Conservation (phyloP, 495 filamentous ascomycete species). For the Penicillium salamii region DNA sequence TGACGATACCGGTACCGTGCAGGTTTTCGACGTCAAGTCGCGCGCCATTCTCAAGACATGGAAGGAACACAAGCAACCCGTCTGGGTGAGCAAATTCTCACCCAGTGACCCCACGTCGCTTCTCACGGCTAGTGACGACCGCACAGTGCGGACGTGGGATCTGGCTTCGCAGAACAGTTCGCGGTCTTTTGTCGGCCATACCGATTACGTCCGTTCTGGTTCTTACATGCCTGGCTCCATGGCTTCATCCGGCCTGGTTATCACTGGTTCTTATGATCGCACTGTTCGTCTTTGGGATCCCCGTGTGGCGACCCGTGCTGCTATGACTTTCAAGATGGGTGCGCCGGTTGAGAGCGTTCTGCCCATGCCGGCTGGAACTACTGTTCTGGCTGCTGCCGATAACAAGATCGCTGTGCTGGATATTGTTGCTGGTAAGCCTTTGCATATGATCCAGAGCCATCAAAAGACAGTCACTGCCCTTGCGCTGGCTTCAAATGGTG, state of each 20-base stretch:
- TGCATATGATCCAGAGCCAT: slow-evolving; percentile 85
- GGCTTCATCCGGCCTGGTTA: slow-evolving; percentile 64
- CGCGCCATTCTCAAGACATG: slow-evolving; percentile 94
- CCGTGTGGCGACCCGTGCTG: slow-evolving; percentile 61
- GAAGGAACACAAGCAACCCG: slow-evolving; percentile 92
- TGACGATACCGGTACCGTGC: slow-evolving; percentile 84
- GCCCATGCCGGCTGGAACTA: slow-evolving; percentile 80
- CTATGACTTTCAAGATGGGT: slow-evolving; percentile 90
- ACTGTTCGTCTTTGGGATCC: slow-evolving; percentile 95
- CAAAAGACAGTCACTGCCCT: slow-evolving; percentile 96
- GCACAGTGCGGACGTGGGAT: slow-evolving; percentile 91
- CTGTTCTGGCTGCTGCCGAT: slow-evolving; percentile 77
- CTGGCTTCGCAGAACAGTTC: slow-evolving; percentile 73
- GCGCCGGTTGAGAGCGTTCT: slow-evolving; percentile 83
- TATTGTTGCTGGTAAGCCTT: slow-evolving; percentile 82
- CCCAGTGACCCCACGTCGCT: slow-evolving; percentile 80
- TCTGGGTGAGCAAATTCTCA: slow-evolving; percentile 86
- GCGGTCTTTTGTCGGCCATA: slow-evolving; percentile 79
- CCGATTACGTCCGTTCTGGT: slow-evolving; percentile 86
- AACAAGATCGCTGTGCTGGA: slow-evolving; percentile 93
- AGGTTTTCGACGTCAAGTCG: slow-evolving; percentile 88
- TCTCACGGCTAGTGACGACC: slow-evolving; percentile 84
- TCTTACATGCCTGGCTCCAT: slow-evolving; percentile 79
- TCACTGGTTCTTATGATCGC: slow-evolving; percentile 90
- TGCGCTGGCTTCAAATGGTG: slow-evolving; percentile 69